Conservation (phyloP, 805 yeast genomes). For the Saccharomycopsis fibuligera region DNA sequence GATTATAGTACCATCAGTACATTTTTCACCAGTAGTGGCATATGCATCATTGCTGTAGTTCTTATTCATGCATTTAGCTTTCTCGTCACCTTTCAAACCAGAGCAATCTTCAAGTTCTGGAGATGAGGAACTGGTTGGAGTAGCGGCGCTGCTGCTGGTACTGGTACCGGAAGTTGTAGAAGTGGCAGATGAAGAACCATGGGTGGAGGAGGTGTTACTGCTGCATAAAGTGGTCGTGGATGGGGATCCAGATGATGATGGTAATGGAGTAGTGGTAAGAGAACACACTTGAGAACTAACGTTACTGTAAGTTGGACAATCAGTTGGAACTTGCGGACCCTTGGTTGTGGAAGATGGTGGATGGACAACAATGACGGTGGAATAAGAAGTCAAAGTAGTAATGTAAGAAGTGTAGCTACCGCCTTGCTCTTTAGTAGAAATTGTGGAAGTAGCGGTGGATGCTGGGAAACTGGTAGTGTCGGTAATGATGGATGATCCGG, state of each 20-base stretch:
- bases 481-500: neutral
- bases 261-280: neutral
- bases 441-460: slow-evolving; percentile 8
- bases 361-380: neutral
- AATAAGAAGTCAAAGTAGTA: slow-evolving; percentile 3
- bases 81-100: slow-evolving; percentile 32
- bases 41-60: slow-evolving; percentile 35
- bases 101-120: slow-evolving; percentile 14
- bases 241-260: neutral
- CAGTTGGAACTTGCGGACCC: too few relatives aligned
- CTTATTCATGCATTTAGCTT: slow-evolving; percentile 40
- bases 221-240: slow-evolving; percentile 2
- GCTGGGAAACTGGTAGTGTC: neutral
- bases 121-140: neutral
- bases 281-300: too few relatives aligned
- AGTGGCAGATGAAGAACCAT: neutral
- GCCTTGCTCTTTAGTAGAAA: neutral
- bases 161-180: neutral
- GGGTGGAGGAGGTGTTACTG: neutral
- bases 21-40: slow-evolving; percentile 24
- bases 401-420: neutral
- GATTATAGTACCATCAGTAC: slow-evolving; percentile 44
- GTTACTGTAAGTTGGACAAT: neutral
- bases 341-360: neutral
- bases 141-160: neutral